Evolutionary conservation across 805 yeast genomes (phyloP).

Genomic region (Naumovozyma baii): DNA sequence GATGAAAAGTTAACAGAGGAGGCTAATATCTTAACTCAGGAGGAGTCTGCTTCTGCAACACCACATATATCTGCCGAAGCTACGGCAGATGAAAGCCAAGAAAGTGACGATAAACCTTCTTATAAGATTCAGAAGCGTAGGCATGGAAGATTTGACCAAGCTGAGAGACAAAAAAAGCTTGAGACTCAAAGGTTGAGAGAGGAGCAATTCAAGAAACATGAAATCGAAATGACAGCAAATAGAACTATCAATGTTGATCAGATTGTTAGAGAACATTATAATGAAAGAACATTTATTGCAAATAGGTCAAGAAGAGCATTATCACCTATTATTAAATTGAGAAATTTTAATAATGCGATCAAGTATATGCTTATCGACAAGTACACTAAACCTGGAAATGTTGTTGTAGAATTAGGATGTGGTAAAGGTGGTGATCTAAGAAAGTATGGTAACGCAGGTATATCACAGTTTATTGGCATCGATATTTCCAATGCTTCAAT

Average conservation of each 20-base stretch:
- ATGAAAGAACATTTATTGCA: slow-evolving; percentile 67
- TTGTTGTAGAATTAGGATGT: slow-evolving; percentile 81
- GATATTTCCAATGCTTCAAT: slow-evolving; percentile 88
- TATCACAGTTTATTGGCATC: slow-evolving; percentile 75
- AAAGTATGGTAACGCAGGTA: slow-evolving; percentile 70
- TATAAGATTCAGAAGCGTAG: slow-evolving; percentile 20
- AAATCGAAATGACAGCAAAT: slow-evolving; percentile 30
- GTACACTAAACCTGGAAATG: slow-evolving; percentile 43
- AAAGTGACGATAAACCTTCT: slow-evolving; percentile 4
- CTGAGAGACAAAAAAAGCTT: slow-evolving; percentile 27
- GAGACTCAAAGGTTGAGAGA: slow-evolving; percentile 27
- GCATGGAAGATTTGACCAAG: slow-evolving; percentile 25
- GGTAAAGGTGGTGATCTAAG: slow-evolving; percentile 97
- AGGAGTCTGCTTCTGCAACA: background rate
- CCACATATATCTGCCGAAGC: background rate
- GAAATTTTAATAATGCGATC: slow-evolving; percentile 86
- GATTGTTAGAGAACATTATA: slow-evolving; percentile 75
- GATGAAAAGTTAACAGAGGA: slow-evolving; percentile 1
- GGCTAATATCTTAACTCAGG: background rate
- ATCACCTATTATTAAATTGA: slow-evolving; percentile 76
- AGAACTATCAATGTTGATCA: slow-evolving; percentile 42
- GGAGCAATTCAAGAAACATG: slow-evolving; percentile 29
- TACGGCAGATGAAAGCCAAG: background rate
- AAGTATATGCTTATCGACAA: slow-evolving; percentile 77
- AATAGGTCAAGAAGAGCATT: slow-evolving; percentile 51